phyloP scores from a whole-genome alignment of 2,329 filamentous ascomycete genomes.

The Chalaropsis ovoidea region DNA sequence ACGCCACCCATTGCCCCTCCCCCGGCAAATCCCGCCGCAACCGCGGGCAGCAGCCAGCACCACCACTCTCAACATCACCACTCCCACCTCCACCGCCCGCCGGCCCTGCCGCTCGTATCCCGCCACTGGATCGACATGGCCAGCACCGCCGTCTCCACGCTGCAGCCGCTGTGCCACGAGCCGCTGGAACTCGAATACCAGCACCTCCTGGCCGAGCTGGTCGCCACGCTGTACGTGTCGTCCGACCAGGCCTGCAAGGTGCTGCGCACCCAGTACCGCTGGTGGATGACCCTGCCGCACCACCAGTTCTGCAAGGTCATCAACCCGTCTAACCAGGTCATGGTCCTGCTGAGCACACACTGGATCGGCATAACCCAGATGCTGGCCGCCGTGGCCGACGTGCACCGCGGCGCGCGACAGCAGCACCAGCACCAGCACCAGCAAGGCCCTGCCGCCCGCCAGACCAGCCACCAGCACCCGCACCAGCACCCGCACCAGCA shows the following conservation, averaged over 20 bases:
- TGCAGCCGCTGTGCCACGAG: conserved; percentile 38
- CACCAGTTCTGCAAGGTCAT: conserved; percentile 43
- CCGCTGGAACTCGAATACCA: conserved; percentile 41
- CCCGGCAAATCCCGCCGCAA: not conserved
- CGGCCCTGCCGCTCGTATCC: conserved; percentile 37
- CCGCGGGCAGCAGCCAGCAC: not conserved
- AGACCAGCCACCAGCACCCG: not conserved
- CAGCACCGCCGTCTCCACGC: conserved; percentile 34
- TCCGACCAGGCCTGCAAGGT: conserved; percentile 40
- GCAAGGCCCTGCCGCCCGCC: not conserved
- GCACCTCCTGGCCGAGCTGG: conserved; percentile 38
- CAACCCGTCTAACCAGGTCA: conserved; percentile 39
- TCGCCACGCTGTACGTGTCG: conserved; percentile 43
- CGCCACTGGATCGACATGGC: conserved; percentile 41
- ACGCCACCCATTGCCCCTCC: not conserved
- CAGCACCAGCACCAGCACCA: not conserved
- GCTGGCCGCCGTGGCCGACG: conserved; percentile 41
- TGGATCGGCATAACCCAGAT: conserved; percentile 48
- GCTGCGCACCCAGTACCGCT: conserved; percentile 43
- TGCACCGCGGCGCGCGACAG: conserved; percentile 25
- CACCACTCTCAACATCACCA: not conserved
- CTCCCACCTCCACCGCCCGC: not conserved
- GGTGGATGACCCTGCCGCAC: conserved; percentile 51
- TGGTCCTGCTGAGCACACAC: conserved; percentile 42
- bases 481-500: not conserved